Base-by-base conservation (phyloP, 2,329 filamentous ascomycete species). In the Aspergillus niger region DNA sequence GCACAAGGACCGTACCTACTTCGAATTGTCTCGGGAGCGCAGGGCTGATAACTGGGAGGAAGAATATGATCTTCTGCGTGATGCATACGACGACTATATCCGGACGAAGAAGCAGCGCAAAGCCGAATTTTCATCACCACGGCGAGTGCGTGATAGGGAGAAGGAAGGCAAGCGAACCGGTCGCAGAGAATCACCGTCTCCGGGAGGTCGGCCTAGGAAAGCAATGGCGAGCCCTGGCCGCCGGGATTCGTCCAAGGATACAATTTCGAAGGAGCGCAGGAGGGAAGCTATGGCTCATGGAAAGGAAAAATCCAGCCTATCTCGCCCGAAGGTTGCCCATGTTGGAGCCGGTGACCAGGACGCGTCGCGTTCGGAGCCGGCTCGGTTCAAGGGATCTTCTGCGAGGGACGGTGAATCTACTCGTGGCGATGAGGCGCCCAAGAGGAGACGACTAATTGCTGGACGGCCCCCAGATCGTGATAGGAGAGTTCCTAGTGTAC, bases 31-130 rank as follows among this genome's bases (percentile, higher is more conserved):
- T 2, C 86, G 89, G 68, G 88, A 91, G 51, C 87, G 92, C 43
- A 88, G 88, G 66, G 94, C 95, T 0, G 91, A 93, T 7, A 90
- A 91, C 62, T 97, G 93, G 92, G 89, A 94, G 73, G 88, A 94
- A 63, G 95, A 99, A 74, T 88, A 90, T 65, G 86, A 92, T 47
- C 80, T 96, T 58, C 77, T 99, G 52, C 93, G 93, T 73, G 84
- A 88, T n/a, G 80, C 80, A 1, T 81, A 77, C 61, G 78, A 82
- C 49, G 77, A 76, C 32, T 72, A 75, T 62, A 44, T 66, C 26
- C 63, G 64, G 52, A 60, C 61, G 32, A 70, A 73, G 63, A 78
- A 77, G 58, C 63, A 59, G 28, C 73, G 72, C 20, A 78, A 74
- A 60, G 62, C 65, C 17, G 73, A 73, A 53, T 60, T 64, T n/a